Evolutionary conservation across 345 rosid genomes (phyloP).

Genomic region (Arabis hirsuta): DNA sequence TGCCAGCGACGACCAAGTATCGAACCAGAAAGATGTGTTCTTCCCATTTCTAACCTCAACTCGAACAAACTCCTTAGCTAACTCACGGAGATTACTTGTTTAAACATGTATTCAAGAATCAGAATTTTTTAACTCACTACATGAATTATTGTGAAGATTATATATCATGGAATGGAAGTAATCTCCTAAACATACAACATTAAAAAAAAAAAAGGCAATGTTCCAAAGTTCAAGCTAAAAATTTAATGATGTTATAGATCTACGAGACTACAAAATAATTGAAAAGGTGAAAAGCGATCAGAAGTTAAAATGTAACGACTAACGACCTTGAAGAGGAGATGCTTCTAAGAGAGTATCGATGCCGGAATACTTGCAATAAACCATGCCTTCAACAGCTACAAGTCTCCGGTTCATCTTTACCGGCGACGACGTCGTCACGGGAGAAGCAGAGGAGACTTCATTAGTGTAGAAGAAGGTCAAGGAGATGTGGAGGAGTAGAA

Average conservation of each 20-base stretch:
- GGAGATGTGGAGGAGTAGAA: slow-evolving; percentile 4
- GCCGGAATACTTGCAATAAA: slow-evolving; percentile 78
- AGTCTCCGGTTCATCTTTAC: slow-evolving; percentile 51
- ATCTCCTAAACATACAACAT: slow-evolving; percentile 22
- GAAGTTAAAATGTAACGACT: not conserved
- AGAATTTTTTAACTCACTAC: not conserved
- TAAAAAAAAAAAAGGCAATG: not conserved
- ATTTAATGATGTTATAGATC: not conserved
- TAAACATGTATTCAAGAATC: not conserved
- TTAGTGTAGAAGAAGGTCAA: slow-evolving; percentile 12
- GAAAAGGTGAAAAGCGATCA: not conserved
- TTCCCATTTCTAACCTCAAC: too few species aligned
- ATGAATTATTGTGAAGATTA: not conserved
- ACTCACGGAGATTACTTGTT: not conserved
- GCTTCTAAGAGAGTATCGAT: slow-evolving; percentile 70
- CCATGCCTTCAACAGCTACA: slow-evolving; percentile 81
- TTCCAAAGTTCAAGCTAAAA: not conserved
- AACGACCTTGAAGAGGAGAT: slow-evolving; percentile 63
- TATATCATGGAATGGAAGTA: not conserved
- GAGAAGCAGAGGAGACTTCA: slow-evolving; percentile 28
- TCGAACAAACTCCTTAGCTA: too few species aligned
- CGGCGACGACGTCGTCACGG: slow-evolving; percentile 32
- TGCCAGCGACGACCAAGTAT: too few species aligned
- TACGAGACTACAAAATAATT: not conserved
- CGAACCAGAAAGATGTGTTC: too few species aligned